These are phyloP conservation scores for Cucurbita argyrosperma DNA, from an alignment of 306 rosid species.

Conservation along the genomic window DNA sequence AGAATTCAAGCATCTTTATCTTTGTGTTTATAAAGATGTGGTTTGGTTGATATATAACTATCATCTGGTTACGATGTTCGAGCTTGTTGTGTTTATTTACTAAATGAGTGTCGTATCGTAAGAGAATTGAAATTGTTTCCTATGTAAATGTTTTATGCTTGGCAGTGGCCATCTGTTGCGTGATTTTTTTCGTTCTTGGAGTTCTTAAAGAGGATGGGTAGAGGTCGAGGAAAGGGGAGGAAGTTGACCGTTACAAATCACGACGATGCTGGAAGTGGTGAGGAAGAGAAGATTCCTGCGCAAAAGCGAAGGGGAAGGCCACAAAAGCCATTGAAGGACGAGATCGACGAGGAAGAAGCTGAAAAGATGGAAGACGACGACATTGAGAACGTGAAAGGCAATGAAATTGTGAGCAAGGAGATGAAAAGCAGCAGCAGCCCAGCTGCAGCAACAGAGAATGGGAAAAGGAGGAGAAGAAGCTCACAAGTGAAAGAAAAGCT, in stretches of 20 bases:
- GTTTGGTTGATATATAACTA: not conserved
- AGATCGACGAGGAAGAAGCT: conserved; percentile 29
- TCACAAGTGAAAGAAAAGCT: conserved; percentile 28
- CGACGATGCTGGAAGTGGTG: conserved; percentile 36
- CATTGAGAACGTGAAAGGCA: conserved; percentile 15
- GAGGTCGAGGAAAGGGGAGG: conserved; percentile 45
- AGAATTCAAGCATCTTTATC: too few species aligned
- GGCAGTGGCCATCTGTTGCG: conserved; percentile 35
- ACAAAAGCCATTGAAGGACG: conserved; percentile 33
- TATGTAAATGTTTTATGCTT: not conserved
- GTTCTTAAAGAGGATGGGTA: conserved; percentile 32
- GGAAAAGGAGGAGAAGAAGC: conserved; percentile 32
- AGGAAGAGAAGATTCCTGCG: conserved; percentile 38
- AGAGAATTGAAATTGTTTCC: not conserved
- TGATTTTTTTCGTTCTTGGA: conserved; percentile 21
- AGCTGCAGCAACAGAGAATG: conserved; percentile 21
- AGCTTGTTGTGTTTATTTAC: not conserved
- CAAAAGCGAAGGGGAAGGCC: conserved; percentile 48
- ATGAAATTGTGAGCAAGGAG: conserved; percentile 20
- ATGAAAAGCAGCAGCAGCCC: not conserved
- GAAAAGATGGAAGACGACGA: conserved; percentile 29
- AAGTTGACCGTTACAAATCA: conserved; percentile 25
- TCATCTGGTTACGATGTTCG: not conserved
- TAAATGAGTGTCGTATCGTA: not conserved
- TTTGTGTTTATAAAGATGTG: too few species aligned